A percentile compares a stretch with the other conserved stretches of the same genome.
Conservation (phyloP, 164 flowering plant genomes). For the Dillenia turbinata region DNA sequence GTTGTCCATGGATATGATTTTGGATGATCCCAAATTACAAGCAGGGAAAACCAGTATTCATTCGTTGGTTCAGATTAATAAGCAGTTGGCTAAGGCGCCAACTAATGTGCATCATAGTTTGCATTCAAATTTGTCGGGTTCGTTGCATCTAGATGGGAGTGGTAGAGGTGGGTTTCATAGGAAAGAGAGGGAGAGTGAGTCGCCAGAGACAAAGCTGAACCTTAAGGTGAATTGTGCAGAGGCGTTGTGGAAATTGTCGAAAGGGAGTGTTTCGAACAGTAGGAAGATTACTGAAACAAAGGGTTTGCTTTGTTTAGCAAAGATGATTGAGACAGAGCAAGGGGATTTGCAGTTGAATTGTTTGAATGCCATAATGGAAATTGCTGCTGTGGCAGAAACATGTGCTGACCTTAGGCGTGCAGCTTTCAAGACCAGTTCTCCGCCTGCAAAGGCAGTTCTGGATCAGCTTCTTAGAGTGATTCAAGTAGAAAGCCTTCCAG, state of each 20-base stretch:
- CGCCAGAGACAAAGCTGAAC: constrained; percentile 44
- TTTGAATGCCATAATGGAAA: constrained; percentile 67
- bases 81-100: constrained; percentile 23
- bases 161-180: constrained; percentile 26
- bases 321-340: constrained; percentile 53
- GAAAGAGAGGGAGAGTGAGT: constrained; percentile 56
- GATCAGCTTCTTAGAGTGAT: constrained; percentile 66
- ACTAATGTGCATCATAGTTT: background rate
- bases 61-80: constrained; percentile 56
- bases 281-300: constrained; percentile 67
- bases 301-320: constrained; percentile 71
- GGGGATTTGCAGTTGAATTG: constrained; percentile 69
- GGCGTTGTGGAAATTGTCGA: constrained; percentile 69
- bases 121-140: constrained; percentile 13
- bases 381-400: constrained; percentile 59
- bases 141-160: constrained; percentile 28
- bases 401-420: constrained; percentile 61
- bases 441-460: constrained; percentile 67
- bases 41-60: constrained; percentile 42
- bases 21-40: constrained; percentile 33
- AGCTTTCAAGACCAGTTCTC: constrained; percentile 72
- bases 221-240: constrained; percentile 56
- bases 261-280: constrained; percentile 54
- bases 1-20: constrained; percentile 36
- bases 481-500: constrained; percentile 23